phyloP scores from a whole-genome alignment of 2,329 filamentous ascomycete genomes.

The Fonsecaea pugnacius region DNA sequence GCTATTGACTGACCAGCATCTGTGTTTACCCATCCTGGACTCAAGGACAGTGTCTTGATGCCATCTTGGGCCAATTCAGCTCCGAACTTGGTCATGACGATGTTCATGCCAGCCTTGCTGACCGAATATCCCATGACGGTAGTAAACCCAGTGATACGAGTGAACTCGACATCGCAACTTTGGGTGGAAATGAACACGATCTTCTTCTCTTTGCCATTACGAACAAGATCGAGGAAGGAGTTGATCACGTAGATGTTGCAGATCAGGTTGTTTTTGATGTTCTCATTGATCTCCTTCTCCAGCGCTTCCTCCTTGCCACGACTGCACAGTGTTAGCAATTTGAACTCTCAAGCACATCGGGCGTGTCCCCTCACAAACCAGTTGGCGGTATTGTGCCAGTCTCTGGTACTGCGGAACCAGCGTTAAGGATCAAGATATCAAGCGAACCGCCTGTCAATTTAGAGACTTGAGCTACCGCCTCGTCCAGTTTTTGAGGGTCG shows the following conservation, averaged over 20 bases:
- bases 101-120: conserved; percentile 50
- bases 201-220: conserved; percentile 48
- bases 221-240: conserved; percentile 49
- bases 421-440: conserved; percentile 51
- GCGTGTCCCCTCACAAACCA: background rate
- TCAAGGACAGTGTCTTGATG: conserved; percentile 43
- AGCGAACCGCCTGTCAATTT: conserved; percentile 46
- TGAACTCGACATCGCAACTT: conserved; percentile 41
- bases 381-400: conserved; percentile 24
- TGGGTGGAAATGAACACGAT: conserved; percentile 48
- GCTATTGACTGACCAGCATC: conserved; percentile 27
- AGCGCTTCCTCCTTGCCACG: conserved; percentile 31
- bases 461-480: conserved; percentile 42
- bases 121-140: conserved; percentile 42
- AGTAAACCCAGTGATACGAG: conserved; percentile 25
- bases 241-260: conserved; percentile 38
- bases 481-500: conserved; percentile 22
- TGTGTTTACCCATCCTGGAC: conserved; percentile 43
- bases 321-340: conserved; percentile 26
- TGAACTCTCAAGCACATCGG: background rate
- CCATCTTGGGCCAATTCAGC: conserved; percentile 42
- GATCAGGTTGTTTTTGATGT: conserved; percentile 30
- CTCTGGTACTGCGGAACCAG: conserved; percentile 38
- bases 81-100: conserved; percentile 49
- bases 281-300: conserved; percentile 31